Conservation (phyloP, 768 basidiomycete species). For the Suillus discolor region DNA sequence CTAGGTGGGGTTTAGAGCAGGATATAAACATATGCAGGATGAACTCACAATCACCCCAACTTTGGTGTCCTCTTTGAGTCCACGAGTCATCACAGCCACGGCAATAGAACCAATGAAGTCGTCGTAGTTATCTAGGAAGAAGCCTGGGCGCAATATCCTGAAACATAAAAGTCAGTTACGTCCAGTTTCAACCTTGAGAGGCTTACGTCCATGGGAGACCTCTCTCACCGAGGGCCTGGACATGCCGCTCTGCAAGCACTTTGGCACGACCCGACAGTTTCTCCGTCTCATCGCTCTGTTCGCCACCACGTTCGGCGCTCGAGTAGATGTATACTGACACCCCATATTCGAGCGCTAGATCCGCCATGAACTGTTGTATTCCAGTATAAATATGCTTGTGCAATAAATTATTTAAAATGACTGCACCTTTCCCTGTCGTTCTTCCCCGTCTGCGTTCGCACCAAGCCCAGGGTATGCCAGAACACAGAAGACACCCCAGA, state of each 20-base stretch:
- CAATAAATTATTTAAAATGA: background rate
- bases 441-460: conserved; percentile 40
- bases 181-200: background rate
- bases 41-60: conserved; percentile 38
- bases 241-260: conserved; percentile 39
- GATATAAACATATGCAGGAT: background rate
- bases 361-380: conserved; percentile 32
- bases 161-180: background rate
- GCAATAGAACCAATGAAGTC: conserved; percentile 38
- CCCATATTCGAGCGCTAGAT: conserved; percentile 39
- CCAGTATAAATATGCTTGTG: background rate
- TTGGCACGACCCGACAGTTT: conserved; percentile 33
- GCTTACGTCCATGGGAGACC: conserved; percentile 43
- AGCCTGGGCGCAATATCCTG: conserved; percentile 43
- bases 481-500: conserved; percentile 44
- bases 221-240: conserved; percentile 31
- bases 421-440: conserved; percentile 41
- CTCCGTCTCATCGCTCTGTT: conserved; percentile 35
- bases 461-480: conserved; percentile 45
- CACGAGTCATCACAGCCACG: conserved; percentile 33
- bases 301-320: conserved; percentile 40
- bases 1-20: conserved; percentile 18
- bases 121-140: conserved; percentile 49
- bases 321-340: conserved; percentile 41
- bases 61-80: conserved; percentile 35